Evolutionary conservation across 345 rosid genomes (phyloP), one percentile per base, ranked within the genome.

Genomic region (Eucalyptus camaldulensis): DNA sequence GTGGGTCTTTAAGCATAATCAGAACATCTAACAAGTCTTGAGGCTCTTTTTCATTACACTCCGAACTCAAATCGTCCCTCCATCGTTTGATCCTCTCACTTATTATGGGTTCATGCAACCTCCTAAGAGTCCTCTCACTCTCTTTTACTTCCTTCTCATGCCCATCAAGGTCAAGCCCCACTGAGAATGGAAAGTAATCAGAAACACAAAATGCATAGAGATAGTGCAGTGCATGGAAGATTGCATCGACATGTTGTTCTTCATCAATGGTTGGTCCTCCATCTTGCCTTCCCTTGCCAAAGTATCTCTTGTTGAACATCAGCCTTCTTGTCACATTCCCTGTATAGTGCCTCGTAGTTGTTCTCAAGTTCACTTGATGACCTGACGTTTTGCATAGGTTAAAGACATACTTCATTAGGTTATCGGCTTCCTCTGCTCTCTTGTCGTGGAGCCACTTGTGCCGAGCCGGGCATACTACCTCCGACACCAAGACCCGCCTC

Each of bases 391-490:
- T 53, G 90, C 91, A 91, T 86, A 90, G 88, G 43, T 93, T 92
- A 81, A 88, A 88, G 33, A 94, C 86, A 62, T 92, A 91, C 58
- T 89, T 90, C 14, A 92, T 33, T n/a, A 93, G 93, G 85, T 95
- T 94, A 80, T 94, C 93, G 6, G 95, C 95, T 91, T 95, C 96
- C 43, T 89, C 88, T 72, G 88, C 86, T 92, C 96, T 91, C 8
- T 92, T 88, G 9, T 88, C 49, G 10, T 67, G 90, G 40, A 93
- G 86, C 93, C 90, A 92, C 33, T 87, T 44, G 72, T 90, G 91
- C 69, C 87, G 92, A 10, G 90, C 81, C 2, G 88, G 85, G 31
- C 89, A 89, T 45, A 93, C 14, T 1, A 92, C 14, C 72, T 93
- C 93, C 13, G 93, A 87, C 22, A 90, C 87, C 69, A 93, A 49